Evolutionary conservation across 225 moss, liverwort and hornwort genomes (phyloP), one percentile per base, ranked within the genome.

Genomic region (Neckera pumila): DNA sequence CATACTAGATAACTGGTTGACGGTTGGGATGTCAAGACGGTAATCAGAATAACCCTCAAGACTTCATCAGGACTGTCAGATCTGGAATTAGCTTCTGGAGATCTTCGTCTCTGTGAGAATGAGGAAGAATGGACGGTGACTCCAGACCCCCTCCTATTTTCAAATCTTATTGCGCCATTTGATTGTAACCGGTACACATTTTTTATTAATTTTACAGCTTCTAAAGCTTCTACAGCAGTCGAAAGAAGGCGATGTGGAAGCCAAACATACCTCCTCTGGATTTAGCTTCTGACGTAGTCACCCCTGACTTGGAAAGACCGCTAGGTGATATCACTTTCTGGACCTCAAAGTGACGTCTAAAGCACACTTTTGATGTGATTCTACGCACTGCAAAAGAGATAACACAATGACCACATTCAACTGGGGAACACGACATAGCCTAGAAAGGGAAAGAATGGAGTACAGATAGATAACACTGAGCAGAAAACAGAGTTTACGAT

Each of bases 291-390:
- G 91, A 90, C 11, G 78, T 74, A 64, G 91, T 91, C 81, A 90
- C 36, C 30, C 87, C 92, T 74, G 92, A 92, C 63, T 90, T 92
- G 63, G 86, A 57, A 78, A 75, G 90, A 77, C 84, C 91, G 31
- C 47, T 83, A 16, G 82, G 70, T 84, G 89, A 86, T 26, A 34
- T 78, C 8, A 83, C 91, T 75, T 90, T 90, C 66, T 89, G 91
- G 51, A 86, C 72, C 71, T 92, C 92, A 69, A 90, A 76, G 56
- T 90, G 91, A 82, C 92, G 91, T 81, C 90, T 90, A 78, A 94
- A 89, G 79, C 92, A 92, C 23, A 92, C 79, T 85, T 92, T 92
- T 33, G 90, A 87, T 47, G 88, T 87, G 70, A 94, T 92, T 71
- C 90, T 92, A 65, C 92, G 92, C 84, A 94, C 92, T 94, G 91